Percentiles rank a stretch among this genome's conserved stretches.
Conservation (phyloP, 805 yeast genomes). For the Hanseniaspora jakobsenii region DNA sequence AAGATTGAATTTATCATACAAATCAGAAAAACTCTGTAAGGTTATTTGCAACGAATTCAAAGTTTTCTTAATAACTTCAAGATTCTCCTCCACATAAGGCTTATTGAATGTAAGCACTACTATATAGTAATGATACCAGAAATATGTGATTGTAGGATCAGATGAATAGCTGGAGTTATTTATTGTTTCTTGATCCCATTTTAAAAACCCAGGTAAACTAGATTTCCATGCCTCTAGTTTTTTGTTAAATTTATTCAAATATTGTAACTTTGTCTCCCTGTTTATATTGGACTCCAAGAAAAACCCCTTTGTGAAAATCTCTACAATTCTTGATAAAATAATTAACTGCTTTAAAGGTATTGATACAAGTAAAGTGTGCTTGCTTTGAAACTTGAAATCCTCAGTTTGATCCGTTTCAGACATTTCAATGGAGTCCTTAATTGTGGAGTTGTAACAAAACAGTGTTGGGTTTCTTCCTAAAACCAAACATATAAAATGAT, state of each 20-base stretch:
- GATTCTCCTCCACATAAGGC: slow-evolving; percentile 41
- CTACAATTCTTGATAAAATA: slow-evolving; percentile 32
- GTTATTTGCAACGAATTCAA: slow-evolving; percentile 25
- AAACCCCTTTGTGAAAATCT: slow-evolving; percentile 28
- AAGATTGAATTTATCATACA: slow-evolving; percentile 22
- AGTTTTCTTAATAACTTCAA: slow-evolving; percentile 24
- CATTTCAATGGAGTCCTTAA: slow-evolving; percentile 45
- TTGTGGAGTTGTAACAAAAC: slow-evolving; percentile 46
- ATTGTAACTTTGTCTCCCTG: slow-evolving; percentile 28
- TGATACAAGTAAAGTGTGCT: slow-evolving; percentile 26
- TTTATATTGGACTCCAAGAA: slow-evolving; percentile 25
- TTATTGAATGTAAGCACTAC: slow-evolving; percentile 47
- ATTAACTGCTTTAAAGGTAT: slow-evolving; percentile 34
- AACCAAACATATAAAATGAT: slow-evolving; percentile 48
- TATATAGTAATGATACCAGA: slow-evolving; percentile 47
- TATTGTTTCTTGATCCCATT: slow-evolving; percentile 38
- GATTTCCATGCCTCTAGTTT: slow-evolving; percentile 43
- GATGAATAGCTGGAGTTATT: slow-evolving; percentile 32
- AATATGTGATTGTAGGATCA: slow-evolving; percentile 43
- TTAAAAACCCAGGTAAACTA: slow-evolving; percentile 36
- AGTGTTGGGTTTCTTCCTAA: slow-evolving; percentile 48
- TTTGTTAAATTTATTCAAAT: slow-evolving; percentile 34
- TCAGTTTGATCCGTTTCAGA: slow-evolving; percentile 56
- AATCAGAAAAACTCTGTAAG: slow-evolving; percentile 22
- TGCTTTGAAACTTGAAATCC: slow-evolving; percentile 37